phyloP scores from a whole-genome alignment of 2,329 filamentous ascomycete genomes.

The Penicillium sclerotigenum region DNA sequence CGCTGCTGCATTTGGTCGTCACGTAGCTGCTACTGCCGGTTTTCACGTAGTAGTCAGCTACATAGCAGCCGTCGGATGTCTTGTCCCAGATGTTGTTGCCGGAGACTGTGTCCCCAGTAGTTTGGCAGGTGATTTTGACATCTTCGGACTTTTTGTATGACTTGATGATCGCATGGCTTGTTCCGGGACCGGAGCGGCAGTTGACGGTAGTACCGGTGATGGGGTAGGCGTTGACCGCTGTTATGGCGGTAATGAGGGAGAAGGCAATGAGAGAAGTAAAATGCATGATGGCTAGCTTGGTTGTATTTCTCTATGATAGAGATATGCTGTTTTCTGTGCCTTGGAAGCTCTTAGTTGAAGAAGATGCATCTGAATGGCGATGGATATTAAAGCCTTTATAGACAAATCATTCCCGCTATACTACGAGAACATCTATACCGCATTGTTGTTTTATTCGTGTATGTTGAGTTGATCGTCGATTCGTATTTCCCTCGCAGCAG shows the following conservation, averaged over 20 bases:
- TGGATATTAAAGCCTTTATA: not conserved
- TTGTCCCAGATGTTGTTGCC: constrained; percentile 26
- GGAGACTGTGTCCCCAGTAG: constrained; percentile 13
- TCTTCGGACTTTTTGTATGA: constrained; percentile 14
- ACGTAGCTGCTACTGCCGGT: constrained; percentile 21
- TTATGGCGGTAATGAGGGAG: constrained; percentile 6
- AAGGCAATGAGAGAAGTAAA: constrained; percentile 6
- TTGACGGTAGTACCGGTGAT: constrained; percentile 18
- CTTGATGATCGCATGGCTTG: constrained; percentile 13
- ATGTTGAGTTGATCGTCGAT: not conserved
- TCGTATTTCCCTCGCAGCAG: not conserved
- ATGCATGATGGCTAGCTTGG: not conserved
- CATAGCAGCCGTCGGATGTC: constrained; percentile 26
- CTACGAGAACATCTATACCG: too few species aligned
- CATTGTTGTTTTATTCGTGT: not conserved
- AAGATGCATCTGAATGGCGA: not conserved
- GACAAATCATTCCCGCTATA: not conserved
- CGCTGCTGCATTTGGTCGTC: constrained; percentile 8
- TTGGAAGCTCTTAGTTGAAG: not conserved
- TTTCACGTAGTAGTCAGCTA: constrained; percentile 28
- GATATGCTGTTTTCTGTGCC: not conserved
- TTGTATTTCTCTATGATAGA: not conserved
- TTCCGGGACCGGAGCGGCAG: constrained; percentile 24
- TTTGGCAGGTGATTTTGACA: constrained; percentile 15
- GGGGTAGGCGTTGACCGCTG: constrained; percentile 17